These are phyloP conservation scores for Vigna unguiculata DNA, from an alignment of 306 rosid species.

Conservation along the genomic window DNA sequence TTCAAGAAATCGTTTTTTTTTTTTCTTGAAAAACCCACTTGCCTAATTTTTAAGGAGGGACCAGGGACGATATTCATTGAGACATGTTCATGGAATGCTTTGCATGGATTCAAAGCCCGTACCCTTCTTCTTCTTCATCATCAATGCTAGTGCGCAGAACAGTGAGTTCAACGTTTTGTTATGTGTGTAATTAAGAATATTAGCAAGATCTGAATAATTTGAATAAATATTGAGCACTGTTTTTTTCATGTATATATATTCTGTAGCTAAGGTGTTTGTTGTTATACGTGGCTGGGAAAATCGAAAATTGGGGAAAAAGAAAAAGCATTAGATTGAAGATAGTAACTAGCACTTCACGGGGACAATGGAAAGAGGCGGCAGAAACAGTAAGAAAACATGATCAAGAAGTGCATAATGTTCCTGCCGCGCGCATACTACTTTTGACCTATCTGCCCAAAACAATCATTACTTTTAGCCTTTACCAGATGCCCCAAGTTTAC, in stretches of 20 bases:
- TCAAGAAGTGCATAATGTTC: slow-evolving; percentile 27
- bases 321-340: slow-evolving; percentile 23
- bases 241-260: too few species aligned
- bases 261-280: too few species aligned
- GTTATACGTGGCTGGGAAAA: not conserved
- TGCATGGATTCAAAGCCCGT: too few species aligned
- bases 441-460: slow-evolving; percentile 48
- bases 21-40: not conserved
- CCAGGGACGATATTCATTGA: too few species aligned
- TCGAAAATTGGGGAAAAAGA: not conserved
- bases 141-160: not conserved
- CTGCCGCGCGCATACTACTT: slow-evolving; percentile 46
- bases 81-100: too few species aligned
- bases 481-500: not conserved
- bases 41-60: not conserved
- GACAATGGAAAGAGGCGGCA: slow-evolving; percentile 47
- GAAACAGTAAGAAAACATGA: slow-evolving; percentile 23
- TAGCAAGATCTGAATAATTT: too few species aligned
- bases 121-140: not conserved
- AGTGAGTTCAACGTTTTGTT: not conserved
- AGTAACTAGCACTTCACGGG: slow-evolving; percentile 20
- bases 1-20: not conserved
- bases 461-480: slow-evolving; percentile 42
- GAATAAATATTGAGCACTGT: too few species aligned
- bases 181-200: not conserved